These are phyloP conservation scores for Eimeria sp. DNA, from an alignment of 169 alveolate species.

Conservation along the genomic window DNA sequence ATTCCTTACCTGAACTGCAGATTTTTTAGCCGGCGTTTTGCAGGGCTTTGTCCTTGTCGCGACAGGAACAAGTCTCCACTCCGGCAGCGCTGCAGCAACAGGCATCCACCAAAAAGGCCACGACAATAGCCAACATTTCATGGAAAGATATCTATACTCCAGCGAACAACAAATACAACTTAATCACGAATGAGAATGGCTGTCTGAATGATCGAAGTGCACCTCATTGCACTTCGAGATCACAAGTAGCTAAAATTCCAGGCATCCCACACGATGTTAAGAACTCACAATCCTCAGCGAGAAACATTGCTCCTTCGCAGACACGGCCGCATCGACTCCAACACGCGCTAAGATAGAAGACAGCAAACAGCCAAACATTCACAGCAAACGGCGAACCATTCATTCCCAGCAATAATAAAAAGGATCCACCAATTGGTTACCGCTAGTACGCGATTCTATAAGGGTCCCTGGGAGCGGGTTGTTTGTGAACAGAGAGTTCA, in stretches of 20 bases:
- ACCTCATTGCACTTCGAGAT: background rate
- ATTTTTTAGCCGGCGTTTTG: conserved; percentile 65
- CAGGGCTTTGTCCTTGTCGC: conserved; percentile 75
- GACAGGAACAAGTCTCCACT: conserved; percentile 70
- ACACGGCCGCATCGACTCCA: conserved; percentile 78
- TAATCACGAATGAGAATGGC: background rate
- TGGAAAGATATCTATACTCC: background rate
- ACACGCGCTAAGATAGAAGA: conserved; percentile 31
- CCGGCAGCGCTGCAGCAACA: conserved; percentile 64
- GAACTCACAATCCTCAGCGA: conserved; percentile 69
- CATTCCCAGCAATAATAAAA: background rate
- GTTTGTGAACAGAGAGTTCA: background rate
- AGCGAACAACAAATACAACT: background rate
- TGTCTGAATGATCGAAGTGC: background rate
- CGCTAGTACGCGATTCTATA: background rate
- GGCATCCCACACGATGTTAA: background rate
- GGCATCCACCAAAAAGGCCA: background rate
- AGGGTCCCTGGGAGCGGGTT: background rate
- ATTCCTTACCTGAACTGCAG: conserved; percentile 58
- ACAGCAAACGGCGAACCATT: background rate
- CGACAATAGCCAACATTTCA: background rate
- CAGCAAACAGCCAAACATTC: background rate
- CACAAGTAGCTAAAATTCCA: background rate
- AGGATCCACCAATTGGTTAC: background rate
- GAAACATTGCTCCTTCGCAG: conserved; percentile 69